Conservation (phyloP, 2,329 filamentous ascomycete species). For the Paraconiothyrium sp. region DNA sequence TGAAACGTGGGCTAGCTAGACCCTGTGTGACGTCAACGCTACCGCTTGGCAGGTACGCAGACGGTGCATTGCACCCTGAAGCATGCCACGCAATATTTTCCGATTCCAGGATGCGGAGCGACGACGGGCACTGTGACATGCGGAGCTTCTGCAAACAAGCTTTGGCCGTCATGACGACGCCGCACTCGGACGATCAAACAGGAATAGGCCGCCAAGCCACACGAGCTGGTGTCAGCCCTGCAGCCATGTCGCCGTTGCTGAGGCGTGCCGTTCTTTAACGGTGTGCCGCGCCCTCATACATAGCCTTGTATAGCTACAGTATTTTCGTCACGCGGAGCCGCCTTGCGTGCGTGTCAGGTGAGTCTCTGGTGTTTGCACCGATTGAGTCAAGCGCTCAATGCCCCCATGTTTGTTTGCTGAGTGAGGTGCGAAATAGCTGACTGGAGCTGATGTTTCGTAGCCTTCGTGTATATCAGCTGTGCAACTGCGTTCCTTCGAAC, state of each 20-base stretch:
- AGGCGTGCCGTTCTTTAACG: background rate
- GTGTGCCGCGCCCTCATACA: background rate
- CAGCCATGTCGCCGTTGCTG: constrained; percentile 1
- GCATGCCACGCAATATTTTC: constrained; percentile 5
- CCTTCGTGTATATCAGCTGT: background rate
- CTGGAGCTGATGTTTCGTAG: constrained; percentile 4
- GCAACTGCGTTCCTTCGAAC: background rate
- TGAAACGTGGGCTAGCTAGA: constrained; percentile 15
- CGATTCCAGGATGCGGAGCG: constrained; percentile 1
- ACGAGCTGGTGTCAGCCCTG: constrained; percentile 17
- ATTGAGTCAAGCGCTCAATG: constrained; percentile 7
- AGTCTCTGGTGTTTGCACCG: background rate
- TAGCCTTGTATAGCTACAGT: background rate
- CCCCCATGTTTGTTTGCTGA: constrained; percentile 5
- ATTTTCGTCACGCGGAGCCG: background rate
- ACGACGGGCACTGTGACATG: background rate
- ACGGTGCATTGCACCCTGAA: background rate
- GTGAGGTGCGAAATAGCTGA: background rate
- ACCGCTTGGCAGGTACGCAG: constrained; percentile 18
- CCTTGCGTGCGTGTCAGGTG: constrained; percentile 1
- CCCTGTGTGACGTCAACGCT: constrained; percentile 19
- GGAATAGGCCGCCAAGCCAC: constrained; percentile 17
- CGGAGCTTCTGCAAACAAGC: constrained; percentile 6
- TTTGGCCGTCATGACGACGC: constrained; percentile 11
- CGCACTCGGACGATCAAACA: constrained; percentile 16